A percentile compares a stretch with the other conserved stretches of the same genome.
These are phyloP conservation scores for Pulveroboletus ridleyi DNA, from an alignment of 1,284 basidiomycete species.

Conservation along the genomic window DNA sequence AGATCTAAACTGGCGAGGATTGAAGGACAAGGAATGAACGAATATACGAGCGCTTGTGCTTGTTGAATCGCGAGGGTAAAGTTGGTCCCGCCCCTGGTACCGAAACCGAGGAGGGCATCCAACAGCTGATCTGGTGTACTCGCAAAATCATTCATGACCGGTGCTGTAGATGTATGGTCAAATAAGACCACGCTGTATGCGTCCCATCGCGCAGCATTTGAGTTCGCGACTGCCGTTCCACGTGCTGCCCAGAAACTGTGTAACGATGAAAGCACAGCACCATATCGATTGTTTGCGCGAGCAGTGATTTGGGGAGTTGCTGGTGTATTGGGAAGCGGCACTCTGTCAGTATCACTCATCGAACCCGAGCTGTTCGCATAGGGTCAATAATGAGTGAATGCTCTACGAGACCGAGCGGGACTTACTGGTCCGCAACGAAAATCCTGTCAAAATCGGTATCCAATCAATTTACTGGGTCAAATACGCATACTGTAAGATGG, in stretches of 20 bases:
- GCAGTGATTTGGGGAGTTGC: constrained; percentile 45
- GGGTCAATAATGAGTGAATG: background rate
- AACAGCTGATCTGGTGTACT: constrained; percentile 55
- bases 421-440: constrained; percentile 37
- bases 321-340: constrained; percentile 53
- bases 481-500: background rate
- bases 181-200: constrained; percentile 66
- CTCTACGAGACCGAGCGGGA: background rate
- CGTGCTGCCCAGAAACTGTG: constrained; percentile 62
- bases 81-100: constrained; percentile 50
- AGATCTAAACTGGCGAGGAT: constrained; percentile 38
- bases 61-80: constrained; percentile 49
- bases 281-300: constrained; percentile 54
- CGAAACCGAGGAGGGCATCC: constrained; percentile 42
- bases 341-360: constrained; percentile 49
- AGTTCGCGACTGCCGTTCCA: constrained; percentile 42
- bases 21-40: background rate
- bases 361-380: constrained; percentile 53
- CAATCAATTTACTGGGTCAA: constrained; percentile 3
- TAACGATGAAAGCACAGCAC: constrained; percentile 62
- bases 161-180: constrained; percentile 35
- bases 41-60: constrained; percentile 36
- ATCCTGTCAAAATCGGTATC: constrained; percentile 24
- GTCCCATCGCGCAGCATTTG: constrained; percentile 49
- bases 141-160: constrained; percentile 54